phyloP scores from a whole-genome alignment of 2,329 filamentous ascomycete species.

The Epichloe hybrida region DNA sequence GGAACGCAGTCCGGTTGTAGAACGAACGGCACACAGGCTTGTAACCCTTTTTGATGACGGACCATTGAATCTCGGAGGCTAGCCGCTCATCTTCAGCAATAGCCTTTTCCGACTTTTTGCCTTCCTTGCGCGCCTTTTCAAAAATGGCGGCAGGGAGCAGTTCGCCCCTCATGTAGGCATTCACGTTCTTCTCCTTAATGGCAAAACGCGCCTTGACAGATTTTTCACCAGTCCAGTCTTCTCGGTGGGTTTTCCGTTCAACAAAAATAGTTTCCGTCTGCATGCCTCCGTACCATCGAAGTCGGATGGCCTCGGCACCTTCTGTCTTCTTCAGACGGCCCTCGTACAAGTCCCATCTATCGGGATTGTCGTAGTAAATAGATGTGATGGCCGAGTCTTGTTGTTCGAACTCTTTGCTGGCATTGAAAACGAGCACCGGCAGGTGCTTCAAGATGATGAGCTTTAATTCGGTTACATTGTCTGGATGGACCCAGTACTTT shows the following conservation, averaged over 20 bases:
- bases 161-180: conserved; percentile 73
- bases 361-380: conserved; percentile 94
- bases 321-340: conserved; percentile 96
- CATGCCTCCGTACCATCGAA: conserved; percentile 98
- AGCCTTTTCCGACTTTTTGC: conserved; percentile 83
- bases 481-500: conserved; percentile 98
- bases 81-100: conserved; percentile 85
- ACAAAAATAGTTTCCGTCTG: conserved; percentile 90
- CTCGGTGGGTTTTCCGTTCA: conserved; percentile 93
- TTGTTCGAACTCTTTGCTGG: conserved; percentile 87
- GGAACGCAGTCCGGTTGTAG: conserved; percentile 96
- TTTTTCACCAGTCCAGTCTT: conserved; percentile 98
- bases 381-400: conserved; percentile 92
- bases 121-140: conserved; percentile 89
- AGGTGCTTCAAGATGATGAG: conserved; percentile 96
- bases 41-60: conserved; percentile 74
- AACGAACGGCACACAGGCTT: conserved; percentile 87
- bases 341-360: conserved; percentile 87
- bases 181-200: conserved; percentile 95
- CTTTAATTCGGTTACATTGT: conserved; percentile 97
- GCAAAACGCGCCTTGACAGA: conserved; percentile 95
- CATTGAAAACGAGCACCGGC: conserved; percentile 92
- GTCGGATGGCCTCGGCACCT: conserved; percentile 87
- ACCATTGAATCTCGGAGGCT: conserved; percentile 87
- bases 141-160: conserved; percentile 82